Conservation (phyloP, 2,329 filamentous ascomycete genomes). For the Xylaria sp. region DNA sequence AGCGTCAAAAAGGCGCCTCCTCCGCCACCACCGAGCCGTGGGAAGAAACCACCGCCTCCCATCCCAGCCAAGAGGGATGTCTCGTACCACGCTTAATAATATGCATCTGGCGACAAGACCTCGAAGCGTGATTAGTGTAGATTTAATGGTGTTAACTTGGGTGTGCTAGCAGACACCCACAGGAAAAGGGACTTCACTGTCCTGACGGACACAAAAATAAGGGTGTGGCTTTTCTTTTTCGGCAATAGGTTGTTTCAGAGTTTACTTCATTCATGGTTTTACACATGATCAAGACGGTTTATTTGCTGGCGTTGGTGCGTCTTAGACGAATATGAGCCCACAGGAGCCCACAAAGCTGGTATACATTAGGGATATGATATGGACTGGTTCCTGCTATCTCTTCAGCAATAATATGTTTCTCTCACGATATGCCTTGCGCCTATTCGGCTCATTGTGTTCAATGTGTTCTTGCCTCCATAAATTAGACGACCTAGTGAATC, state of each 20-base stretch:
- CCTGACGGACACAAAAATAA: not conserved
- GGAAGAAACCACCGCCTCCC: constrained; percentile 67
- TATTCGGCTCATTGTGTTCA: not conserved
- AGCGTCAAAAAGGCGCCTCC: constrained; percentile 56
- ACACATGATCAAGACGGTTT: constrained; percentile 14
- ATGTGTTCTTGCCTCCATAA: not conserved
- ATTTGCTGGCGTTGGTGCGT: constrained; percentile 25
- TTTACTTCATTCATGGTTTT: not conserved
- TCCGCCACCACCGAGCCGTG: constrained; percentile 59
- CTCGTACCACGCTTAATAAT: constrained; percentile 37
- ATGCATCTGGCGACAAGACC: not conserved
- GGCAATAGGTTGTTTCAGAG: not conserved
- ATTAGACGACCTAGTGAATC: not conserved
- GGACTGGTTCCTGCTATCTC: constrained; percentile 31
- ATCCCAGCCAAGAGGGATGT: constrained; percentile 56
- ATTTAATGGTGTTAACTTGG: not conserved
- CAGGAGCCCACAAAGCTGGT: not conserved
- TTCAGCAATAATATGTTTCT: constrained; percentile 9
- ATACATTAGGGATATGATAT: constrained; percentile 9
- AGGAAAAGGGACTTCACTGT: not conserved
- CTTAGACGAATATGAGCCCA: not conserved
- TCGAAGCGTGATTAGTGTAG: not conserved
- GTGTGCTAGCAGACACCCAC: not conserved
- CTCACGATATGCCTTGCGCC: not conserved
- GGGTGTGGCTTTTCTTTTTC: not conserved